Percentiles rank a stretch among this genome's conserved stretches.
These are phyloP conservation scores for Cordyceps sp. DNA, from an alignment of 2,329 filamentous ascomycete genomes.

Conservation along the genomic window DNA sequence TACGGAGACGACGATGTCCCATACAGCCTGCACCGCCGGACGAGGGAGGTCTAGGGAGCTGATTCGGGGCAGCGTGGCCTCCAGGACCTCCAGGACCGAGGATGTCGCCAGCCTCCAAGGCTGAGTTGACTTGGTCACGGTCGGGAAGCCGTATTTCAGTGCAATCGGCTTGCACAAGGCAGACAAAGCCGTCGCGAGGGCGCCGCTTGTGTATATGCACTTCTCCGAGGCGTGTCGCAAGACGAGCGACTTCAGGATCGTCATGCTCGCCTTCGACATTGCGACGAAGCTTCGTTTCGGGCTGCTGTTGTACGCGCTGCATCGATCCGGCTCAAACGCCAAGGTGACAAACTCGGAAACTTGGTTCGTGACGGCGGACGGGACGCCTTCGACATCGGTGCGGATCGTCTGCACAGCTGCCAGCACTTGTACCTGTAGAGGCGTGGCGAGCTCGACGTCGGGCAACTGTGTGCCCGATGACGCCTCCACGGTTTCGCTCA, in stretches of 20 bases:
- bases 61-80: slow-evolving; percentile 46
- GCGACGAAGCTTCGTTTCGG: slow-evolving; percentile 70
- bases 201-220: slow-evolving; percentile 54
- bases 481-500: slow-evolving; percentile 56
- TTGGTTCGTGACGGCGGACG: slow-evolving; percentile 50
- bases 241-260: slow-evolving; percentile 45
- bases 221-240: slow-evolving; percentile 39
- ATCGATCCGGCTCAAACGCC: slow-evolving; percentile 36
- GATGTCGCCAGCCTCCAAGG: slow-evolving; percentile 72
- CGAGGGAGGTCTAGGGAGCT: slow-evolving; percentile 28
- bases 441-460: slow-evolving; percentile 58
- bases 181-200: slow-evolving; percentile 46
- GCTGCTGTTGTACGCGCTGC: slow-evolving; percentile 13
- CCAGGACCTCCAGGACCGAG: slow-evolving; percentile 50
- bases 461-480: slow-evolving; percentile 50
- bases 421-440: slow-evolving; percentile 54
- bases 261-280: slow-evolving; percentile 69
- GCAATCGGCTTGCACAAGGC: slow-evolving; percentile 54
- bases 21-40: slow-evolving; percentile 40
- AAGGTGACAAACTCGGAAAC: slow-evolving; percentile 56
- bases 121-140: slow-evolving; percentile 50
- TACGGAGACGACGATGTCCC: slow-evolving; percentile 50
- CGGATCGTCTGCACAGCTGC: slow-evolving; percentile 51
- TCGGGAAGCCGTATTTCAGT: slow-evolving; percentile 66
- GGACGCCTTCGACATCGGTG: slow-evolving; percentile 46